Percentiles rank a stretch among this genome's conserved stretches.
Evolutionary conservation across 192 early-diverging fungal genomes (phyloP).

Genomic region (Coemansia sp.): DNA sequence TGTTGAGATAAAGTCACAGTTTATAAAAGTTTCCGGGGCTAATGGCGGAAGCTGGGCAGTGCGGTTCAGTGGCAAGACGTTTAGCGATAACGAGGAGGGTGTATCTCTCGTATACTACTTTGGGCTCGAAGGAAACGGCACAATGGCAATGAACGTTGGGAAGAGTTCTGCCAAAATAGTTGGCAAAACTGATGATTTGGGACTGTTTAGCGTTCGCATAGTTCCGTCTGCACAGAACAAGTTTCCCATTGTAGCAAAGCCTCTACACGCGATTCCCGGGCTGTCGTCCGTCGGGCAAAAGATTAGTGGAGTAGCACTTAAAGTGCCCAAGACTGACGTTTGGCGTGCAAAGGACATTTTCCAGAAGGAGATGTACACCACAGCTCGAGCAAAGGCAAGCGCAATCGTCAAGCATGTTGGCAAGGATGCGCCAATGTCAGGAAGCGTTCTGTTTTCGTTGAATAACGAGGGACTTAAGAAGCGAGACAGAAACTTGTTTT

Average conservation of each 20-base stretch:
- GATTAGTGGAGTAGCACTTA: constrained; percentile 22
- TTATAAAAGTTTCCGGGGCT: constrained; percentile 48
- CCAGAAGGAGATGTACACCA: constrained; percentile 14
- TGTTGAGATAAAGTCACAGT: constrained; percentile 25
- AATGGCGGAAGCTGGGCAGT: constrained; percentile 56
- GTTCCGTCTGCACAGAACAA: constrained; percentile 25
- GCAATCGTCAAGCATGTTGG: constrained; percentile 9
- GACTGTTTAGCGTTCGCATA: constrained; percentile 59
- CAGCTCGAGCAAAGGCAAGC: constrained; percentile 10
- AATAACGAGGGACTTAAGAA: constrained; percentile 47
- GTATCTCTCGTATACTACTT: constrained; percentile 73
- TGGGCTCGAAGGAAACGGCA: constrained; percentile 71
- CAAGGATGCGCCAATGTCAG: constrained; percentile 40
- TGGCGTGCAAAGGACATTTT: constrained; percentile 39
- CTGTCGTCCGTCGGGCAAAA: neutral
- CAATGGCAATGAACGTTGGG: constrained; percentile 48
- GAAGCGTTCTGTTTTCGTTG: constrained; percentile 54
- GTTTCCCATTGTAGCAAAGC: constrained; percentile 13
- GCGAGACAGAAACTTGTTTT: constrained; percentile 24
- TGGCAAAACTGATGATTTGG: constrained; percentile 66
- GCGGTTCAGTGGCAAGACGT: constrained; percentile 63
- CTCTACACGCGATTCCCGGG: constrained; percentile 8
- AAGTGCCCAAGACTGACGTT: constrained; percentile 19
- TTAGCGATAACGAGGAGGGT: constrained; percentile 39
- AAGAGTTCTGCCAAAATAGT: constrained; percentile 41